These are phyloP conservation scores for Elongisporangium anandrum DNA, from an alignment of 352 stramenopile species.

Conservation along the genomic window DNA sequence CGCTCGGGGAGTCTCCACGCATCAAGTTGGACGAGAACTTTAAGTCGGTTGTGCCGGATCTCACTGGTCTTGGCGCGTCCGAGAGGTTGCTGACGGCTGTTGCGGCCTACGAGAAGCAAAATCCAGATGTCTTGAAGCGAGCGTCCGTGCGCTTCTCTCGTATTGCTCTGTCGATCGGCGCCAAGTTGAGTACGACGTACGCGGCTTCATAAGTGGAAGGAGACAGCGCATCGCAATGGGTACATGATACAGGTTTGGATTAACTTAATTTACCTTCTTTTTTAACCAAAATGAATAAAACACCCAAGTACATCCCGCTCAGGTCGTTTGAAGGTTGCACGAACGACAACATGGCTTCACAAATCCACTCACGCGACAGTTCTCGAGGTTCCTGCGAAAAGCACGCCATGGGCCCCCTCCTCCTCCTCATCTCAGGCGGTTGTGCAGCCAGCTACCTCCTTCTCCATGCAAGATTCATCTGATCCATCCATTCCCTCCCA, in stretches of 20 bases:
- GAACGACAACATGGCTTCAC: neutral
- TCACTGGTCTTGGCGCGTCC: conserved; percentile 65
- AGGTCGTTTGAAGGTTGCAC: neutral
- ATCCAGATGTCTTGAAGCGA: conserved; percentile 70
- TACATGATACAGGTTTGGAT: neutral
- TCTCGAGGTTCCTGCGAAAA: neutral
- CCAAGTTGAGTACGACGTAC: conserved; percentile 75
- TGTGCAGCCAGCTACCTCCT: too few species aligned
- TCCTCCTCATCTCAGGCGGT: neutral
- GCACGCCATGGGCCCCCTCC: neutral
- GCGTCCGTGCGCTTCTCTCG: conserved; percentile 54
- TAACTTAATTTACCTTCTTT: neutral
- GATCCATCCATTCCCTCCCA: too few species aligned
- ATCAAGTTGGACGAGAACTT: conserved; percentile 44
- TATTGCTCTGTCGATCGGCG: conserved; percentile 68
- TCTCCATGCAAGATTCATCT: too few species aligned
- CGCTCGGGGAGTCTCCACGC: conserved; percentile 5
- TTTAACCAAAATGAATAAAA: neutral
- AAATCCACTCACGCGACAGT: neutral
- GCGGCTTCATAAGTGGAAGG: conserved; percentile 26
- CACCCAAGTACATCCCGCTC: neutral
- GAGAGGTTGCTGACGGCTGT: conserved; percentile 79
- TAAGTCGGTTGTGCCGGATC: conserved; percentile 67
- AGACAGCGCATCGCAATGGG: neutral
- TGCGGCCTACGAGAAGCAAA: conserved; percentile 80